Conservation (phyloP, 768 basidiomycete species). For the Collybiopsis confluens region DNA sequence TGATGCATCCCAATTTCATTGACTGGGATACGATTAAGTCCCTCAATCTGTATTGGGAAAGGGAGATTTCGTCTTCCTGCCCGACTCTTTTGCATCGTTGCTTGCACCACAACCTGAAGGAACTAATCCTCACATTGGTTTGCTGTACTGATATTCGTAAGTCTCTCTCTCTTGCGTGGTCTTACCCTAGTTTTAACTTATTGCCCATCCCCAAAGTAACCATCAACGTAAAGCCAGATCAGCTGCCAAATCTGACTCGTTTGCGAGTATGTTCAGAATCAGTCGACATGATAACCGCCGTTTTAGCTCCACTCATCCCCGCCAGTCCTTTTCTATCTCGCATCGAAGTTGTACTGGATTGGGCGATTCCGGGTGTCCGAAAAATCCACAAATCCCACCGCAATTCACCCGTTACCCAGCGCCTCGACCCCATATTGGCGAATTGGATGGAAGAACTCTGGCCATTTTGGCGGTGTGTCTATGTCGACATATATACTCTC, state of each 20-base stretch:
- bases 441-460: not conserved
- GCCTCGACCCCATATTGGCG: not conserved
- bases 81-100: not conserved
- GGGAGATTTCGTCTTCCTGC: not conserved
- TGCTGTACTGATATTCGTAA: not conserved
- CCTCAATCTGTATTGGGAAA: not conserved
- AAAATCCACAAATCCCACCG: not conserved
- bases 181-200: not conserved
- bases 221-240: not conserved
- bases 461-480: not conserved
- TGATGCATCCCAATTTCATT: not conserved
- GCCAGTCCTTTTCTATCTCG: not conserved
- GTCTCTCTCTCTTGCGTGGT: not conserved
- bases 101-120: not conserved
- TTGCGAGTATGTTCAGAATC: not conserved
- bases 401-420: not conserved
- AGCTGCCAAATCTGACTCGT: not conserved
- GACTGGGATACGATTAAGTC: not conserved
- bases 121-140: not conserved
- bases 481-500: not conserved
- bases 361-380: not conserved
- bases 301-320: not conserved
- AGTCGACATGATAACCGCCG: not conserved
- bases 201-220: not conserved
- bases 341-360: not conserved